phyloP scores from a whole-genome alignment of 1,284 basidiomycete species.

The Neotropicomus parvogracilis region DNA sequence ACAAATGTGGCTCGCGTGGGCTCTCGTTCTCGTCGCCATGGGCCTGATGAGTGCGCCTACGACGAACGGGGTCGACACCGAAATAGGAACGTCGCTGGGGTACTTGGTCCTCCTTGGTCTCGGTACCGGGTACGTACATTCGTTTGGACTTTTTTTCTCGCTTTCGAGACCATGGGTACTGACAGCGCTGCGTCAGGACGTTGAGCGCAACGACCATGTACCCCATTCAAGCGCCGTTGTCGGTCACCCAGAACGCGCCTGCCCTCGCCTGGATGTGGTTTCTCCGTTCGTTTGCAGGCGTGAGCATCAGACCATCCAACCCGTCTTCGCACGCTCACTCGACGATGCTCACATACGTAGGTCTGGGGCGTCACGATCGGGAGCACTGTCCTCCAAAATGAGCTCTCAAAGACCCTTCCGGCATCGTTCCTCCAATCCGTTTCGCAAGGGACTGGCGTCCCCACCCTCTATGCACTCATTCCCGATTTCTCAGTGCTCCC shows the following conservation, averaged over 20 bases:
- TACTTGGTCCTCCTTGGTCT: constrained; percentile 14
- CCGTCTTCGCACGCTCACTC: background rate
- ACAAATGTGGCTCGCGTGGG: constrained; percentile 19
- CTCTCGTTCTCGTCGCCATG: constrained; percentile 5
- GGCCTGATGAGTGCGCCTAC: constrained; percentile 7
- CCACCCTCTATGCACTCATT: constrained; percentile 11
- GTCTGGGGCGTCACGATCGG: constrained; percentile 23
- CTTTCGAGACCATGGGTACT: background rate
- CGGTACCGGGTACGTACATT: constrained; percentile 14
- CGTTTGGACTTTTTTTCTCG: background rate
- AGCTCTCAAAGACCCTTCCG: constrained; percentile 10
- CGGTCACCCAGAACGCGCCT: constrained; percentile 22
- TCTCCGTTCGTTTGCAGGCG: constrained; percentile 26
- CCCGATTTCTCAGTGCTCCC: constrained; percentile 10
- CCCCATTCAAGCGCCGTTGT: constrained; percentile 33
- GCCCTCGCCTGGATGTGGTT: constrained; percentile 30
- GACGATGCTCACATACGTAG: background rate
- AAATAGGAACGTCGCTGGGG: constrained; percentile 1
- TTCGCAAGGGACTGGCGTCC: background rate
- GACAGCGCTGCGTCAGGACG: background rate
- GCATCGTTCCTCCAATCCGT: constrained; percentile 3
- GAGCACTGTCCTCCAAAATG: constrained; percentile 22
- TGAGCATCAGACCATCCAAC: background rate
- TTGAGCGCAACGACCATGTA: constrained; percentile 24
- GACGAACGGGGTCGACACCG: background rate